Evolutionary conservation across 495 filamentous ascomycete species (phyloP), one percentile per base, ranked within the genome.

Genomic region (Hamigera avellanea): DNA sequence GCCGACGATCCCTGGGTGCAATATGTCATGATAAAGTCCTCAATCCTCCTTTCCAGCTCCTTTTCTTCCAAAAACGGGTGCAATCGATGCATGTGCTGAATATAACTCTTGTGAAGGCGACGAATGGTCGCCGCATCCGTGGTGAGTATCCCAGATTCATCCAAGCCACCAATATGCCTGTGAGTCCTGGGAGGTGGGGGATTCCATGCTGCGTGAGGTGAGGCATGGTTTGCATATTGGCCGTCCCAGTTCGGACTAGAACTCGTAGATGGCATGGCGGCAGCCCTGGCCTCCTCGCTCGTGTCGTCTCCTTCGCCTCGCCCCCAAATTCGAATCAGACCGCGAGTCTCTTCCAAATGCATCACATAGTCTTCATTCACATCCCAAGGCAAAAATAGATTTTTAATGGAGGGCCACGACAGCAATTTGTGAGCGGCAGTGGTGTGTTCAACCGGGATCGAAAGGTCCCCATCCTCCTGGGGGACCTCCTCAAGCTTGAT

Each of bases 81-180:
- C 53, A 98, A 74, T 36, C 76, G 83, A 46, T 94, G 81, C 26
- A 98, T 80, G 50, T 93, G 71, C 3, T 77, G 54, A 49, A 86
- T 60, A 53, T 86, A 98, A 54, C 77, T 83, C 12, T 71, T 46
- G 26, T 80, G 70, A 27, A 86, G 80, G 27, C 61, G 67, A 39
- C 64, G 64, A 6, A 93, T 66, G 2, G 70, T 83, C 9, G 53
- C 57, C 14, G 64, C 48, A 37, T 80, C 72, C 34, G 93, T 69
- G 34, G 78, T 81, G 10, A 86, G 61, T 9, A 71, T 63, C 21
- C 78, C 76, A 39, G 76, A 70, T 4, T 70, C 46, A 10, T 37
- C 35, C 12, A 44, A 26, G 30, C 42, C 48, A 14, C 32, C 37
- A 18, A 35, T 34, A 10, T 6, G 6, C 31, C 17, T 10, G 14